Base-by-base conservation (phyloP, 257 asterid genomes). In the Prunella vulgaris region DNA sequence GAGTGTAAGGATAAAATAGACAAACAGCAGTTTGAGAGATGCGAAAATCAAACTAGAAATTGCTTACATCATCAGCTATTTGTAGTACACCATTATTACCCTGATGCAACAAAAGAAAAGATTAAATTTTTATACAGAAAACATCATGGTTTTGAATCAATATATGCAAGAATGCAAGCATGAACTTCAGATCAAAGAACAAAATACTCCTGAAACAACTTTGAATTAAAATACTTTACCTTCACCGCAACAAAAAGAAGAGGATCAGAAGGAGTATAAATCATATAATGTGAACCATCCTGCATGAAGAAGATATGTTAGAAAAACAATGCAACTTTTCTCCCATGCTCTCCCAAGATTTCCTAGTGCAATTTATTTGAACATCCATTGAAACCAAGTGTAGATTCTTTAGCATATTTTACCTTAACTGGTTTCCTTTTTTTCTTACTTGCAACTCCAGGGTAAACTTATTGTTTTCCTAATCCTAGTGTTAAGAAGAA, bases 241-340 rank as follows among this genome's bases (percentile, higher is more conserved):
- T 85, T 91, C 76, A 83, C 87, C 20, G 95, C 95, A 44, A 89
- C 97, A 79, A 94, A 94, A 51, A 94, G 85, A 71, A 94, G 99
- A 59, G 99, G 99, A 72, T 94, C 97, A 2, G 99, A 84, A 72
- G 99, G 99, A 33, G 99, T 94, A 77, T 91, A 94, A 73, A 94
- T 86, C 96, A 89, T 94, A 79, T 91, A 94, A 84, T 94, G 99
- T 3, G 97, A 84, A 81, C 97, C 97, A 79, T 91, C 99, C 99
- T 94, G 87, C 83, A 81, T 1, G 64, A 72, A 27, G 59, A 79
- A 65, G 60, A 84, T 62, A 66, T 21, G 18, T 32, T 30, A 65
- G n/a, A 4, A 60, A 42, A 25, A 10, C 22, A n/a, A 17, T 42
- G 64, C 2, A 48, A 18, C 59, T 15, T 25, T 21, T 46, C 21